Base-by-base conservation (phyloP, 2,329 filamentous ascomycete species). In the Zymoseptoria brevis region DNA sequence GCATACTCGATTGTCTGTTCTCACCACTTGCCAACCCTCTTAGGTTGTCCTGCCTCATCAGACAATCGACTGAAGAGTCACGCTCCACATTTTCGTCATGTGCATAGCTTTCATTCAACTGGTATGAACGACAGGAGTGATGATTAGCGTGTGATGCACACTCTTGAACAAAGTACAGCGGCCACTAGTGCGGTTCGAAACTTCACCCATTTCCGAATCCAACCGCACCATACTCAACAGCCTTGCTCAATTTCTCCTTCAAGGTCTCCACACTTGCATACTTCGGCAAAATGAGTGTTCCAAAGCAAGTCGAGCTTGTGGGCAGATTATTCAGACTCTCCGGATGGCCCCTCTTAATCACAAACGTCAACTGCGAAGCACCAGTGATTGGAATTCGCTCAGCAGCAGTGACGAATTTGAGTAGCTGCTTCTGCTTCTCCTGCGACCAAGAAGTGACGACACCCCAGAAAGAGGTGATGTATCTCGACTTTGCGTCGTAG, bases 391-490 rank as follows among this genome's bases (percentile, higher is more conserved):
- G 94, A 1, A 97, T 83, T 1, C 94, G 83, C 70, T 96, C 92
- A 67, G 87, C 93, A 0, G 93, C 93, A 13, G 94, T 99, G 29
- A 99, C 92, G 69, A 99, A 99, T 72, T 96, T 91, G 30, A 99
- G 80, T 35, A 99, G 76, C 67, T 84, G 85, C 56, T 85, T 83
- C 74, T 87, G 87, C 79, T 92, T 87, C 51, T 82, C 79, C 16
- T 87, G 80, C 60, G 84, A 80, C 69, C 83, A 94, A 41, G 72
- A 74, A 64, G 82, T 82, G 1, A 96, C 88, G 7, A 96, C 81
- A 11, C 80, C 80, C 94, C 94, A 99, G 72, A 99, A 97, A 66
- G 88, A 84, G 22, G 79, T 77, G 50, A 99, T 85, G 0, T 87
- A 84, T 13, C 79, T 83, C 64, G 94, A 87, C 0, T 78, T 79